A percentile compares a stretch with the other conserved stretches of the same genome.
Evolutionary conservation across 345 rosid species (phyloP).

Genomic region (Turritis glabra): DNA sequence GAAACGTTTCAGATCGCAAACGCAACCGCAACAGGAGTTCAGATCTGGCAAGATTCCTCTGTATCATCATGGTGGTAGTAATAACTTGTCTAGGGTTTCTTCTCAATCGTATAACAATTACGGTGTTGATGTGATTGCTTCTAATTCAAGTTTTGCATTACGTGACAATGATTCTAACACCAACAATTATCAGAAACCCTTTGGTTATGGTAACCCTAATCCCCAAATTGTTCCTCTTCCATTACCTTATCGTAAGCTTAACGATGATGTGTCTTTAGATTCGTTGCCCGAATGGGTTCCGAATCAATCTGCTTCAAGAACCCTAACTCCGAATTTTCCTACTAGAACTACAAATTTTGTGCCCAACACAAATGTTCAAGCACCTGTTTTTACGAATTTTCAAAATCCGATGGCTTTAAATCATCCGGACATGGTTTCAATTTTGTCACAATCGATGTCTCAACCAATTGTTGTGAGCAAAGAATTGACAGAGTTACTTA

Average conservation of each 20-base stretch:
- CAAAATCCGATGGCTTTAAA: background rate
- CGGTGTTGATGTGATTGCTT: conserved; percentile 28
- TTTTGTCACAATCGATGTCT: background rate
- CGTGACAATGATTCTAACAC: conserved; percentile 20
- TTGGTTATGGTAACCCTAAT: conserved; percentile 17
- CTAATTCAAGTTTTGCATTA: conserved; percentile 23
- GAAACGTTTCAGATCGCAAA: conserved; percentile 24
- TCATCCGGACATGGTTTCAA: background rate
- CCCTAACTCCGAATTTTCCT: background rate
- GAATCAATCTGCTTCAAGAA: background rate
- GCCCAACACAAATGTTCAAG: background rate
- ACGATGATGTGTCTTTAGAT: conserved; percentile 17
- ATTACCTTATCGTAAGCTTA: conserved; percentile 25
- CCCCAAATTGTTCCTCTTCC: conserved; percentile 32
- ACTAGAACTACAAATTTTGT: background rate
- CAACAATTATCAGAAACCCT: conserved; percentile 9
- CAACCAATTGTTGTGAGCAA: conserved; percentile 17
- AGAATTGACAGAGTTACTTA: conserved; percentile 14
- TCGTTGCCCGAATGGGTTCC: conserved; percentile 37
- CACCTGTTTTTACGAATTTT: background rate
- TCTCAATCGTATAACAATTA: conserved; percentile 19
- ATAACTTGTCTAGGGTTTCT: conserved; percentile 39
- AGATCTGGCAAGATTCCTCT: conserved; percentile 12
- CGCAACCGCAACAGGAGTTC: conserved; percentile 15
- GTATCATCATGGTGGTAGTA: conserved; percentile 19